Conservation (phyloP, 768 basidiomycete genomes). For the Leccinum boreale region DNA sequence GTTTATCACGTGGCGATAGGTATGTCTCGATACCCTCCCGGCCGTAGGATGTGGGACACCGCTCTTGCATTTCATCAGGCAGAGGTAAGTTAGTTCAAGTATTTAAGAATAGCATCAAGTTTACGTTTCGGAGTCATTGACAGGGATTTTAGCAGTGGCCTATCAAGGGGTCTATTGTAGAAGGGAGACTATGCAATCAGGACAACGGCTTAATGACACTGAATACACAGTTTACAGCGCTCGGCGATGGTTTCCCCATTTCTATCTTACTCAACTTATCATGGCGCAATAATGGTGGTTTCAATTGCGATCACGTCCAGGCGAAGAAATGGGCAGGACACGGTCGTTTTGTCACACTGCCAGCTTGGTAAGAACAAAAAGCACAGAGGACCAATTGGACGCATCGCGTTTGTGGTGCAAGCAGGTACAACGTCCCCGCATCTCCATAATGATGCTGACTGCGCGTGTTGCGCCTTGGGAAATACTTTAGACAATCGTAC, state of each 20-base stretch:
- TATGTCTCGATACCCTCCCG: neutral
- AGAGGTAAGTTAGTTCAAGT: too few species aligned
- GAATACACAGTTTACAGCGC: too few species aligned
- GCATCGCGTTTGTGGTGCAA: too few species aligned
- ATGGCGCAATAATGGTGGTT: neutral
- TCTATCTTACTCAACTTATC: neutral
- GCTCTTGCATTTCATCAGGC: too few species aligned
- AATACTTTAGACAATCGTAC: too few species aligned
- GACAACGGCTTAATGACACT: neutral
- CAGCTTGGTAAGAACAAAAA: neutral
- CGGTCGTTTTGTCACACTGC: neutral
- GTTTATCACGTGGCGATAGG: neutral
- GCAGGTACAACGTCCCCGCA: neutral
- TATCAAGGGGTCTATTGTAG: slow-evolving; percentile 6
- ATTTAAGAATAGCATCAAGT: too few species aligned
- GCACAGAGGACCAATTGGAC: neutral
- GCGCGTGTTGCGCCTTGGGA: neutral
- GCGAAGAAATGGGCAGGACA: neutral
- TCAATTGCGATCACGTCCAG: neutral
- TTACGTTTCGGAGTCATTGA: neutral
- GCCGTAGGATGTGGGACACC: too few species aligned
- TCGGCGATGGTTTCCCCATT: neutral
- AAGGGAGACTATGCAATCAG: neutral
- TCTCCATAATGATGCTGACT: neutral
- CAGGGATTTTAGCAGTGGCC: slow-evolving; percentile 14